phyloP scores from a whole-genome alignment of 1,284 basidiomycete genomes.

The Malassezia japonica region DNA sequence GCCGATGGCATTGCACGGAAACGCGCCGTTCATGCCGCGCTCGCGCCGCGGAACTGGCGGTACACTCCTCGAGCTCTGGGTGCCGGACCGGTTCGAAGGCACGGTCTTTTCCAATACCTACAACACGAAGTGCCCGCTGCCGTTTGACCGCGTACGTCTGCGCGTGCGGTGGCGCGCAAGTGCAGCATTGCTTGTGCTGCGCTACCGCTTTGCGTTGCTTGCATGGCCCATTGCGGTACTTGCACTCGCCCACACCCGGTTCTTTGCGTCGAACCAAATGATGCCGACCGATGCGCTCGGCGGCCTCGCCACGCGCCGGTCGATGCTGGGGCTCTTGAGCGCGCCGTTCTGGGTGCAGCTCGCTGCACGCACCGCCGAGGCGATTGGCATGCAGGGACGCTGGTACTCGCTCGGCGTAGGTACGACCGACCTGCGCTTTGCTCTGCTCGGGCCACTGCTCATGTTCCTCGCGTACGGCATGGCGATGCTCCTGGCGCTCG shows the following conservation, averaged over 20 bases:
- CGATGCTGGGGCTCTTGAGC: neutral
- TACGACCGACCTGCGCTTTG: neutral
- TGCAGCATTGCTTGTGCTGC: slow-evolving; percentile 29
- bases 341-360: slow-evolving; percentile 2
- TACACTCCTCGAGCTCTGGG: slow-evolving; percentile 27
- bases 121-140: slow-evolving; percentile 16
- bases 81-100: slow-evolving; percentile 19
- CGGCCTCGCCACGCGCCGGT: neutral
- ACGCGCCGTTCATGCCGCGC: slow-evolving; percentile 38
- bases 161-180: slow-evolving; percentile 31
- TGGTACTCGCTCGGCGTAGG: slow-evolving; percentile 10
- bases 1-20: slow-evolving; percentile 30
- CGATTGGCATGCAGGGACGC: neutral
- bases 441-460: slow-evolving; percentile 17
- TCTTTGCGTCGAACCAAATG: neutral
- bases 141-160: slow-evolving; percentile 22
- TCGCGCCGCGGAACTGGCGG: slow-evolving; percentile 13
- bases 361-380: neutral
- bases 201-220: slow-evolving; percentile 32
- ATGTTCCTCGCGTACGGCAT: slow-evolving; percentile 12
- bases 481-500: neutral
- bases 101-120: neutral
- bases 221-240: slow-evolving; percentile 32
- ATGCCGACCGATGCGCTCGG: slow-evolving; percentile 4
- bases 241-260: neutral